Conservation (phyloP, 345 rosid species). For the Lepidium aucheri region DNA sequence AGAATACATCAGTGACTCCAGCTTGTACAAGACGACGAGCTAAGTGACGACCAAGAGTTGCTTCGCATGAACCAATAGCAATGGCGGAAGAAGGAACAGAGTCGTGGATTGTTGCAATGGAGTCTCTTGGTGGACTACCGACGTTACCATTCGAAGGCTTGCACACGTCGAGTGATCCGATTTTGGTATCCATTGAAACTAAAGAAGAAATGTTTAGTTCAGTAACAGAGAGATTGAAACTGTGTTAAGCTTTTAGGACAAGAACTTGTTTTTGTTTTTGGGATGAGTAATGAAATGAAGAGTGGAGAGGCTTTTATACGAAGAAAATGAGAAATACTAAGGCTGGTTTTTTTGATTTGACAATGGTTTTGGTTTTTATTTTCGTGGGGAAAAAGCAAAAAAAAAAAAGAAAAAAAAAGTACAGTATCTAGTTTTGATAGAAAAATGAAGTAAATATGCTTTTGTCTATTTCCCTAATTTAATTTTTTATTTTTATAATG, state of each 20-base stretch:
- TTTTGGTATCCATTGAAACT: background rate
- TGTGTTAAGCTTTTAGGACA: background rate
- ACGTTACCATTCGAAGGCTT: background rate
- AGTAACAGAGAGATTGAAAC: background rate
- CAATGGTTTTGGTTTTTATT: background rate
- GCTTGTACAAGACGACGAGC: constrained; percentile 47
- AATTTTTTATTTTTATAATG: too few relatives aligned
- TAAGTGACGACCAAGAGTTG: constrained; percentile 47
- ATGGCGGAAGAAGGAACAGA: background rate
- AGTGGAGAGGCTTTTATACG: background rate
- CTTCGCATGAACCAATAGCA: background rate
- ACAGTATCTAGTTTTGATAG: background rate
- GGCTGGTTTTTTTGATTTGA: background rate
- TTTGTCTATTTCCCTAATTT: background rate
- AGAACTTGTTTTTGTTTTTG: background rate
- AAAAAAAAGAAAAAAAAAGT: background rate
- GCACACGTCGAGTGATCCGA: background rate
- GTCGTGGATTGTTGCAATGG: background rate
- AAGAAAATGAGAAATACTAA: background rate
- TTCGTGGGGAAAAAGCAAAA: background rate
- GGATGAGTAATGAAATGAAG: background rate
- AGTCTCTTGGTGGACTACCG: background rate
- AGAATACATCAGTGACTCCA: constrained; percentile 46
- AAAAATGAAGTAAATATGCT: background rate
- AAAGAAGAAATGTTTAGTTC: too few relatives aligned